Conservation (phyloP, 176 grass and related monocot species). For the Carex littledalei region DNA sequence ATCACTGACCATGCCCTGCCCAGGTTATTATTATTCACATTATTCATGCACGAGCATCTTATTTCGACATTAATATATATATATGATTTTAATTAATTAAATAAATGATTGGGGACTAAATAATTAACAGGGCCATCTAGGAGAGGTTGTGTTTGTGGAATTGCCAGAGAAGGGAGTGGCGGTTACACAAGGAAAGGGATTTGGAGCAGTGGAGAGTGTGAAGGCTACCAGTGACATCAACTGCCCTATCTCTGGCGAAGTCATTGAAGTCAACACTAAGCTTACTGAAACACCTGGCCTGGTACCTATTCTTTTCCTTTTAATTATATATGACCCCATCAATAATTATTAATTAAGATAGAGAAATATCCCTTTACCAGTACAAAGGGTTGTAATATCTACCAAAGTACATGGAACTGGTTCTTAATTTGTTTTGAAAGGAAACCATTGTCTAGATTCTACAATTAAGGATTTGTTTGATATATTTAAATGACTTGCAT, state of each 20-base stretch:
- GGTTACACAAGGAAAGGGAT: slow-evolving; percentile 45
- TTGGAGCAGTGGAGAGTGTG: slow-evolving; percentile 95
- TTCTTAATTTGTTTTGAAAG: background rate
- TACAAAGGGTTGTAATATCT: background rate
- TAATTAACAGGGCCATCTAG: slow-evolving; percentile 54
- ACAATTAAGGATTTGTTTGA: background rate
- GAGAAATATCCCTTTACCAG: background rate
- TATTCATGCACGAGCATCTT: background rate
- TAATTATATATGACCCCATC: too few species aligned
- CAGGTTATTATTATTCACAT: slow-evolving; percentile 34
- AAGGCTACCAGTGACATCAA: slow-evolving; percentile 96
- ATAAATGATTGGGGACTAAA: background rate
- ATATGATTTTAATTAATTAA: background rate
- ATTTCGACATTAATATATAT: background rate
- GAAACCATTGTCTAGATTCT: background rate
- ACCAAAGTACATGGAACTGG: background rate
- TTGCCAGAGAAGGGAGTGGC: slow-evolving; percentile 55
- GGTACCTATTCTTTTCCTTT: slow-evolving; percentile 28
- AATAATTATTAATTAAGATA: background rate
- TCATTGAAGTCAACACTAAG: slow-evolving; percentile 78
- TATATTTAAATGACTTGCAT: background rate
- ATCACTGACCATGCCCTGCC: slow-evolving; percentile 93
- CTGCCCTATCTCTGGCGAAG: slow-evolving; percentile 79
- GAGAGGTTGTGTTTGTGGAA: slow-evolving; percentile 88
- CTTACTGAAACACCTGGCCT: slow-evolving; percentile 63